Evolutionary conservation across 2,329 filamentous ascomycete genomes (phyloP).

Genomic region (Alternaria sp.): DNA sequence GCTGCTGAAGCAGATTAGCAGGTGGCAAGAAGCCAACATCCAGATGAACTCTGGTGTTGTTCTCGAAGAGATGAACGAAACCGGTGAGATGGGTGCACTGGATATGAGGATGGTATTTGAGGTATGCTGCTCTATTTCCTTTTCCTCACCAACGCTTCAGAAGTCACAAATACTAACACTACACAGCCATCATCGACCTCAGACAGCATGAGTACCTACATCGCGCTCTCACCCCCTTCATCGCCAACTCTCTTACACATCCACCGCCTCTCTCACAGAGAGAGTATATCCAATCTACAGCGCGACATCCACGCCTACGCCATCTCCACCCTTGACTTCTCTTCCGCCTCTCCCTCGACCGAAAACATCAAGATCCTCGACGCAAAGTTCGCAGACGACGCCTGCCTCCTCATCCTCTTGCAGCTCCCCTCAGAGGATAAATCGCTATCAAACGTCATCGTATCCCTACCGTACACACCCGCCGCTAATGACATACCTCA

Average conservation of each 20-base stretch:
- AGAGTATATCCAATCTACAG: slow-evolving; percentile 51
- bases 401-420: slow-evolving; percentile 66
- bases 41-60: slow-evolving; percentile 70
- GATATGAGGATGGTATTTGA: slow-evolving; percentile 67
- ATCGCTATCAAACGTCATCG: slow-evolving; percentile 15
- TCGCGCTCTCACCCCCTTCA: slow-evolving; percentile 24
- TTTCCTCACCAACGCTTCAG: background rate
- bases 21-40: slow-evolving; percentile 60
- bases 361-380: slow-evolving; percentile 66
- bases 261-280: slow-evolving; percentile 42
- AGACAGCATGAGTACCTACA: slow-evolving; percentile 35
- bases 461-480: slow-evolving; percentile 39
- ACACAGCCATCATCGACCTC: background rate
- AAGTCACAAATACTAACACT: background rate
- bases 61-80: slow-evolving; percentile 50
- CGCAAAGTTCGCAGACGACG: slow-evolving; percentile 71
- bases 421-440: slow-evolving; percentile 11
- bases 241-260: slow-evolving; percentile 21
- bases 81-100: slow-evolving; percentile 38
- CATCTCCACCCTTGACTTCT: slow-evolving; percentile 61
- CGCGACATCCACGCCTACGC: slow-evolving; percentile 44
- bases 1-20: slow-evolving; percentile 49
- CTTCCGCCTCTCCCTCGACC: slow-evolving; percentile 26
- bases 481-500: slow-evolving; percentile 20
- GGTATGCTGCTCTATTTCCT: slow-evolving; percentile 40